A percentile compares a stretch with the other conserved stretches of the same genome.
Conservation (phyloP, 176 grass and related monocot genomes). For the Oryza nivara region DNA sequence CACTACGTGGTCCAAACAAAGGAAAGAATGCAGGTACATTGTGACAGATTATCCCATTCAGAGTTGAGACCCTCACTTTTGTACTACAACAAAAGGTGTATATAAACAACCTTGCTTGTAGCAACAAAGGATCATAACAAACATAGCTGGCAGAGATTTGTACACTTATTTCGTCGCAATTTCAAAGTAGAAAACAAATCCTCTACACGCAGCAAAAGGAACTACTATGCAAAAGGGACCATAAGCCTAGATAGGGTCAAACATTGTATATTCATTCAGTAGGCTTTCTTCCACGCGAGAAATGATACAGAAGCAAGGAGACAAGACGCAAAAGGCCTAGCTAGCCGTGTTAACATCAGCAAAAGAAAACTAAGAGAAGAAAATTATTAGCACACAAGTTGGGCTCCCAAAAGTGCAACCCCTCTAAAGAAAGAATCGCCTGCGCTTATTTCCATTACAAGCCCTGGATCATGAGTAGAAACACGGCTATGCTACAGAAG, state of each 20-base stretch:
- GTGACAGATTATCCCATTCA: background rate
- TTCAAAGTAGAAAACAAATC: background rate
- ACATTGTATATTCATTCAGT: conserved; percentile 2
- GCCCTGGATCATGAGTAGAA: background rate
- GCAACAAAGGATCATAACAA: background rate
- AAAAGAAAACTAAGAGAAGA: background rate
- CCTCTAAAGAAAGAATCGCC: conserved; percentile 26
- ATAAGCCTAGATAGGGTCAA: conserved; percentile 4
- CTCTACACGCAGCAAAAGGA: background rate
- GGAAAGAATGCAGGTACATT: background rate
- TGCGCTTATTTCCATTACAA: background rate
- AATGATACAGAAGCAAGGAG: conserved; percentile 40
- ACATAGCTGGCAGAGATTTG: background rate
- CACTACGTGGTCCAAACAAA: background rate
- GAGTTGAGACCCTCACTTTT: background rate
- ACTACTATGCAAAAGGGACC: background rate
- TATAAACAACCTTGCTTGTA: background rate
- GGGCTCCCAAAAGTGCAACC: conserved; percentile 6
- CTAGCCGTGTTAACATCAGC: conserved; percentile 23
- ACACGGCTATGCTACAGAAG: background rate
- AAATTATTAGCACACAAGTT: background rate
- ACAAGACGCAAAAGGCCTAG: conserved; percentile 30
- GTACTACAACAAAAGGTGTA: background rate
- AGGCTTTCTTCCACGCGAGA: conserved; percentile 23
- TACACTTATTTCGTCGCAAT: background rate